Base-by-base conservation (phyloP, 768 basidiomycete species). In the Kwoniella dejecticola region DNA sequence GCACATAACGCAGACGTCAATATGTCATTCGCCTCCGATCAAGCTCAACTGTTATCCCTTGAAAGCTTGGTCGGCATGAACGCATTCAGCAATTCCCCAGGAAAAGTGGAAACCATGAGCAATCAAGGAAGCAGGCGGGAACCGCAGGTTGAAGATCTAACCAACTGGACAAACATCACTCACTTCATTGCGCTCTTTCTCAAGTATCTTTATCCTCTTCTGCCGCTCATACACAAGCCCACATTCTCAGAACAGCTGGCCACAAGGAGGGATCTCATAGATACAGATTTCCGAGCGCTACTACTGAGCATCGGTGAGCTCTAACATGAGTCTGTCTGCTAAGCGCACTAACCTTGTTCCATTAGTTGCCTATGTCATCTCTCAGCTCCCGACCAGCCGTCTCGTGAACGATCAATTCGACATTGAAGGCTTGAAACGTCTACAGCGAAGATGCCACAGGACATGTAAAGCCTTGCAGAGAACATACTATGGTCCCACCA, bases 301-400 rank as follows among this genome's bases (percentile, higher is more conserved):
- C 57, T 75, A n/a, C 57, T 75, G 30, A 67, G 64, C 33, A 75
- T 75, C 2, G 73, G 73, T 75, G 41, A 58, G 73, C 36, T 38
- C 8, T 38, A 8, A 66, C 13, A 27, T 38, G 48, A 13, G 15
- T 36, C 33, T 36, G 21, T 33, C 56, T 40, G 30, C 30, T 40
- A 19, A 29, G 13, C 8, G 29, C 21, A 26, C 23, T 56, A 17
- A 42, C 54, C 11, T 60, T 27, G 8, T 15, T 23, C 13, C 17
- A 3, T 12, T 36, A 76, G 74, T 76, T n/a, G 68, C 72, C 21
- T 73, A 74, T 63, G 72, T 74, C 26, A 76, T 76, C 19, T 74
- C 68, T 1, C 75, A 76, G 40, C 49, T 72, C 6, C 75, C 75
- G 7, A 76, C 70, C 0, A 65, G 47, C 26, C 62, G 72, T 17